These are phyloP conservation scores for Zizania latifolia DNA, from an alignment of 176 grass and related monocot genomes.

Conservation along the genomic window DNA sequence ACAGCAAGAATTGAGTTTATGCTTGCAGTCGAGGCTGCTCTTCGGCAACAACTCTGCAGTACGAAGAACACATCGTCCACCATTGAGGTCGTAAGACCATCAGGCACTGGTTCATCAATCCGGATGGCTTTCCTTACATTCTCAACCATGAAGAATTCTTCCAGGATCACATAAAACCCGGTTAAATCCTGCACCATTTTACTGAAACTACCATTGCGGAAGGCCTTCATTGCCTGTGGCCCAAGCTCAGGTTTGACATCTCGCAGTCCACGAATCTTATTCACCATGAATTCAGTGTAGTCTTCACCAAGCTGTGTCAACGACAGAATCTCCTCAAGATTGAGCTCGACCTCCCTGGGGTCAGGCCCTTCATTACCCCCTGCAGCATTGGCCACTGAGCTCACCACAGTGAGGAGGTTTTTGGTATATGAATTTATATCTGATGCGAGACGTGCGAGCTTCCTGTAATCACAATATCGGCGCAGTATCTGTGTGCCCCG, in stretches of 20 bases:
- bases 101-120: conserved; percentile 64
- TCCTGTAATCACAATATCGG: conserved; percentile 64
- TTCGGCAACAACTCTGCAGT: conserved; percentile 74
- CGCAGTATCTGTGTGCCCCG: conserved; percentile 82
- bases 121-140: conserved; percentile 89
- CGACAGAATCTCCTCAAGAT: conserved; percentile 78
- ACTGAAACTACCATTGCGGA: conserved; percentile 70
- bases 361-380: conserved; percentile 60
- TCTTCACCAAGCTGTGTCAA: conserved; percentile 94
- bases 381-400: conserved; percentile 41
- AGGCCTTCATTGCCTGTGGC: conserved; percentile 60
- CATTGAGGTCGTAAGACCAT: conserved; percentile 82
- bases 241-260: conserved; percentile 66
- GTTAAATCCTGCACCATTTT: conserved; percentile 74
- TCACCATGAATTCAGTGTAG: conserved; percentile 90
- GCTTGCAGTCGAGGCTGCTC: conserved; percentile 74
- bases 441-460: conserved; percentile 48
- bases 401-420: conserved; percentile 64
- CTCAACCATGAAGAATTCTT: conserved; percentile 98
- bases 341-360: conserved; percentile 71
- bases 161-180: conserved; percentile 86
- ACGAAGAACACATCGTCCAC: conserved; percentile 91
- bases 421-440: conserved; percentile 93
- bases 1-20: conserved; percentile 86
- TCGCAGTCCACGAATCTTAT: conserved; percentile 69